A percentile compares a stretch with the other conserved stretches of the same genome.
Evolutionary conservation across 73 alveolate genomes (phyloP).

Genomic region (Tetrahymena thermophila): DNA sequence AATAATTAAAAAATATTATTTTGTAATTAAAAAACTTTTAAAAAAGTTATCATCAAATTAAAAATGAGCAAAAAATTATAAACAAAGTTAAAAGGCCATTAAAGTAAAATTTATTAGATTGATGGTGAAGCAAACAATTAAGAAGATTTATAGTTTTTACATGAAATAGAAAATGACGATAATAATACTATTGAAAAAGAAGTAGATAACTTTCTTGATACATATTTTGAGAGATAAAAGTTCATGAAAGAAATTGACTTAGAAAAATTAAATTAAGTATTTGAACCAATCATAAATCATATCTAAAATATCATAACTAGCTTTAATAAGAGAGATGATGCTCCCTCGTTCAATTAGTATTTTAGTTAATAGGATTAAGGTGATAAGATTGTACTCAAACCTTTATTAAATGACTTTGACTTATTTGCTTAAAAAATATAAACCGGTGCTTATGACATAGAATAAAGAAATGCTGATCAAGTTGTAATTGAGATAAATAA

Average conservation of each 20-base stretch:
- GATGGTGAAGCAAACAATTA: no score
- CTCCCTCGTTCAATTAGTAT: not conserved
- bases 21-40: no score
- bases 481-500: not conserved
- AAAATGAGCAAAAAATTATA: no score
- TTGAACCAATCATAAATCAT: not conserved
- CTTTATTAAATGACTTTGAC: not conserved
- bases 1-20: no score
- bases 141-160: no score
- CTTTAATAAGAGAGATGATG: not conserved
- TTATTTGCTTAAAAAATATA: not conserved
- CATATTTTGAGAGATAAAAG: not conserved
- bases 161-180: not conserved
- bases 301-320: not conserved
- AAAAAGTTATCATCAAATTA: no score
- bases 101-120: no score
- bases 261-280: no score
- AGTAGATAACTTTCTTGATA: not conserved
- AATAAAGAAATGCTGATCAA: not conserved
- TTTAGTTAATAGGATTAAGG: no score
- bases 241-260: not conserved
- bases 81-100: no score
- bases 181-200: not conserved
- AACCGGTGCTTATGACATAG: not conserved
- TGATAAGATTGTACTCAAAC: not conserved